These are phyloP conservation scores for Penicillium paxilli DNA, from an alignment of 495 filamentous ascomycete species.

Conservation along the genomic window DNA sequence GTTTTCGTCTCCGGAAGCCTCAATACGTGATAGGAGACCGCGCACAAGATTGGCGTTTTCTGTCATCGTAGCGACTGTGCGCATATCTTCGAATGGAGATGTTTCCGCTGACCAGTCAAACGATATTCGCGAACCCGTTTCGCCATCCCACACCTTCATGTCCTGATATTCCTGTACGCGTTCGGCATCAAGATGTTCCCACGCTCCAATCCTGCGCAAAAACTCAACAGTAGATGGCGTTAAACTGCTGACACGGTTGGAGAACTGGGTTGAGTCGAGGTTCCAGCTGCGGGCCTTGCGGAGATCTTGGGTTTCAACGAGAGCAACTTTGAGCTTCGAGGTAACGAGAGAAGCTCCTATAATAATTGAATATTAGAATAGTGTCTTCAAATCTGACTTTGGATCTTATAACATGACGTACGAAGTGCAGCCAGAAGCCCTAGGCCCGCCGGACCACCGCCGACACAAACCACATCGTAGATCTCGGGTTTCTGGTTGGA, in stretches of 20 bases:
- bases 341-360: slow-evolving; percentile 69
- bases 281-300: slow-evolving; percentile 61
- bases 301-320: slow-evolving; percentile 88
- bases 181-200: slow-evolving; percentile 67
- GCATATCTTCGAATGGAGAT: slow-evolving; percentile 44
- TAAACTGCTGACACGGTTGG: slow-evolving; percentile 91
- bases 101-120: slow-evolving; percentile 72
- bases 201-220: slow-evolving; percentile 77
- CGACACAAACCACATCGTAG: slow-evolving; percentile 94
- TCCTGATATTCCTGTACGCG: slow-evolving; percentile 86
- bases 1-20: slow-evolving; percentile 59
- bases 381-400: not conserved
- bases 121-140: slow-evolving; percentile 79
- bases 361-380: not conserved
- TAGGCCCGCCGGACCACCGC: slow-evolving; percentile 93
- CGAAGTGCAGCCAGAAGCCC: slow-evolving; percentile 84
- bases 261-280: slow-evolving; percentile 68
- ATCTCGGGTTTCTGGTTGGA: slow-evolving; percentile 45
- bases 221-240: slow-evolving; percentile 80
- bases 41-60: slow-evolving; percentile 89
- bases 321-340: slow-evolving; percentile 74
- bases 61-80: slow-evolving; percentile 89
- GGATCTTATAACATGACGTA: slow-evolving; percentile 41
- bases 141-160: slow-evolving; percentile 97
- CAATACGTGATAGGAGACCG: slow-evolving; percentile 68